Base-by-base conservation (phyloP, 139 green algal species). In the Eudorina sp. region DNA sequence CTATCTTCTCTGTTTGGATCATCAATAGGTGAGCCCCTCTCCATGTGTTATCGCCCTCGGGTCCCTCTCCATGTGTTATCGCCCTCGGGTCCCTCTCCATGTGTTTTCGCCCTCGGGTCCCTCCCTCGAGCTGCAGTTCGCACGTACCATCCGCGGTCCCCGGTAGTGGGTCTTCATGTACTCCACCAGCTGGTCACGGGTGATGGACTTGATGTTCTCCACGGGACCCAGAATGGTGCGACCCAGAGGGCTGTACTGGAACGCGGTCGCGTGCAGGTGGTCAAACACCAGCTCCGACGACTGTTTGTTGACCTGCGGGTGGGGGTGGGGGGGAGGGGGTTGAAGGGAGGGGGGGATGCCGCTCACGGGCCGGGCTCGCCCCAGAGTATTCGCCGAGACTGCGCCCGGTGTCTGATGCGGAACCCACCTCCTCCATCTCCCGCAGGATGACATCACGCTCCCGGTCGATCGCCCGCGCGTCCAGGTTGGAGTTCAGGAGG, bases 111-210 rank as follows among this genome's bases (percentile, higher is more conserved):
- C n/a, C n/a, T n/a, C n/a, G n/a, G n/a, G n/a, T n/a, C n/a, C n/a
- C n/a, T n/a, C n/a, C n/a, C n/a, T n/a, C n/a, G n/a, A n/a, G n/a
- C n/a, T n/a, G n/a, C 51, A 58, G 51, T 16, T 58, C 51, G 13
- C 14, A 79, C 92, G 75, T 51, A 97, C 94, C 96, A 98, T 97
- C 92, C 96, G 93, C 0, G 95, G 94, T 3, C 90, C 90, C 69
- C 94, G 98, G 96, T 99, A 99, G 93, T 99, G 98, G n/a, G 93
- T 96, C 73, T 93, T 90, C 76, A 99, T 99, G 96, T 99, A 99
- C 72, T 98, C 92, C 19, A 94, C 93, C 40, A 99, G 95, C 89
- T 99, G 94, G 46, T 96, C 92, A 19, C 94, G 90, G 43, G 92
- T 99, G 82, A 99, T 96, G 75, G 74, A 91, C 34, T 93, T 88